phyloP scores from a whole-genome alignment of 768 basidiomycete genomes.

The Calocera cornea region DNA sequence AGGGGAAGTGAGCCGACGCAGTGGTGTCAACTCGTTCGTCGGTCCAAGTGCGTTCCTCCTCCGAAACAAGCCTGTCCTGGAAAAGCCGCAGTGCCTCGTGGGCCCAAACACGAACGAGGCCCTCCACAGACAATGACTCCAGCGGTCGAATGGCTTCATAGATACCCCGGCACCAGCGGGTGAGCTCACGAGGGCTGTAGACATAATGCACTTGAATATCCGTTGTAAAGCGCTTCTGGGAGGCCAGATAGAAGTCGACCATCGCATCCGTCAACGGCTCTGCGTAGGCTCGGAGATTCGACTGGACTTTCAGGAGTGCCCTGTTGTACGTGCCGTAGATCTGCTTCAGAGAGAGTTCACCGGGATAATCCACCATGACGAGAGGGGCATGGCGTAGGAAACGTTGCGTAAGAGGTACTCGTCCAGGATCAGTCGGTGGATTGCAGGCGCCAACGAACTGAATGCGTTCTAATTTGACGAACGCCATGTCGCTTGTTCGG shows the following conservation, averaged over 20 bases:
- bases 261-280: constrained; percentile 94
- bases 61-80: constrained; percentile 89
- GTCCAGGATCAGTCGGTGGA: constrained; percentile 96
- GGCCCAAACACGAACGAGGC: constrained; percentile 92
- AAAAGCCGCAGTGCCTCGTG: constrained; percentile 95
- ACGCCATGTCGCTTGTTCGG: constrained; percentile 85
- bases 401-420: constrained; percentile 93
- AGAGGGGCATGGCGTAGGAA: constrained; percentile 96
- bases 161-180: constrained; percentile 92
- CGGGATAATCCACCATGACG: constrained; percentile 98
- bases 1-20: constrained; percentile 86
- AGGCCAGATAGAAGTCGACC: constrained; percentile 89
- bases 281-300: constrained; percentile 81
- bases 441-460: constrained; percentile 99
- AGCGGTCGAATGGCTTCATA: constrained; percentile 93
- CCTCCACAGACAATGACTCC: constrained; percentile 86
- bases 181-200: constrained; percentile 96
- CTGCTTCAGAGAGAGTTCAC: constrained; percentile 89
- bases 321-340: constrained; percentile 98
- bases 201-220: constrained; percentile 98
- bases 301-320: constrained; percentile 87
- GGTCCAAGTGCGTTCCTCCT: constrained; percentile 89
- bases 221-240: constrained; percentile 87
- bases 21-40: constrained; percentile 77
- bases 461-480: constrained; percentile 96